Conservation (phyloP, 441 rosid species). For the Flueggea neowawraea region DNA sequence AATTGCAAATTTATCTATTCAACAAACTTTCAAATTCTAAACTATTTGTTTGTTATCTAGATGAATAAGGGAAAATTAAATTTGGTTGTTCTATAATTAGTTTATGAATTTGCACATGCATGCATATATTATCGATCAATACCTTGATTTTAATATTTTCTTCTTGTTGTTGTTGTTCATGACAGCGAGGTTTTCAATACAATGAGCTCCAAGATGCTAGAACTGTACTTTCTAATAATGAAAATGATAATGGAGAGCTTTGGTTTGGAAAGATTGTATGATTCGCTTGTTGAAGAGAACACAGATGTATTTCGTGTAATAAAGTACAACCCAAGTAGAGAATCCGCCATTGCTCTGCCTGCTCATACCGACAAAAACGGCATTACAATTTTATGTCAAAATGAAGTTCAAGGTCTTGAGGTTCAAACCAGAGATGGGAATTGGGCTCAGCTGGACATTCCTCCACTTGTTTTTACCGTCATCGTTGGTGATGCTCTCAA, state of each 20-base stretch:
- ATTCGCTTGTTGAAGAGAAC: slow-evolving; percentile 22
- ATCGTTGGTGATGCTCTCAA: slow-evolving; percentile 40
- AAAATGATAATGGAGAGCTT: slow-evolving; percentile 43
- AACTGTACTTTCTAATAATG: slow-evolving; percentile 25
- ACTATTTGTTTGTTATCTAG: no score
- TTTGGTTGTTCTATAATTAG: no score
- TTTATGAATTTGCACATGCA: no score
- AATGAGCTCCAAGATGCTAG: slow-evolving; percentile 35
- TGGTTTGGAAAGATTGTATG: slow-evolving; percentile 25
- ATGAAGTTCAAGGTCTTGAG: slow-evolving; percentile 39
- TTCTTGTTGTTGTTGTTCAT: neutral
- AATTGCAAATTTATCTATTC: no score
- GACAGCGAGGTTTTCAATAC: slow-evolving; percentile 25
- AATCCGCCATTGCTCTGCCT: slow-evolving; percentile 18
- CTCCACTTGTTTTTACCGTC: slow-evolving; percentile 29
- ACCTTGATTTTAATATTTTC: no score
- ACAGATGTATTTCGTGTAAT: slow-evolving; percentile 25
- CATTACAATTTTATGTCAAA: slow-evolving; percentile 34
- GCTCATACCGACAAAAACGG: slow-evolving; percentile 42
- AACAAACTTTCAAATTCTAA: no score
- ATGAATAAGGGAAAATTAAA: no score
- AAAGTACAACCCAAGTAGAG: slow-evolving; percentile 25
- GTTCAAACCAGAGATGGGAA: slow-evolving; percentile 25
- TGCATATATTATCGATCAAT: no score
- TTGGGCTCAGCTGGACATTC: slow-evolving; percentile 25